These are phyloP conservation scores for Lipomyces orientalis DNA, from an alignment of 805 yeast species.

Conservation along the genomic window DNA sequence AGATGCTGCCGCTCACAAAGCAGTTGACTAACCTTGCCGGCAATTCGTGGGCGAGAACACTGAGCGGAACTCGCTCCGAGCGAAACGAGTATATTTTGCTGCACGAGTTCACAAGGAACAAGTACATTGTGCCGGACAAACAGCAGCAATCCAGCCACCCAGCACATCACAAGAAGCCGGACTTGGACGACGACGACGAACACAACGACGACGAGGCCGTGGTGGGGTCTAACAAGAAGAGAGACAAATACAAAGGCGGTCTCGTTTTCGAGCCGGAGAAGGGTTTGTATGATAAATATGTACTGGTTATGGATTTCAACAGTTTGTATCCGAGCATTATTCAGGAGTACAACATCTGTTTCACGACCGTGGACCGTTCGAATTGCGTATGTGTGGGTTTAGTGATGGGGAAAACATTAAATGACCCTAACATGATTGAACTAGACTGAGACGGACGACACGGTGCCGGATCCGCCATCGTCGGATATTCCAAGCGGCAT, in stretches of 20 bases:
- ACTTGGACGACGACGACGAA: conserved; percentile 39
- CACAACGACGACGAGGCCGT: conserved; percentile 46
- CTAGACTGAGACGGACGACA: conserved; percentile 54
- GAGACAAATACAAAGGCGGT: conserved; percentile 88
- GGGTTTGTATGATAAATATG: conserved; percentile 87
- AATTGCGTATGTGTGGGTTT: conserved; percentile 33
- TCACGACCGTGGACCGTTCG: conserved; percentile 87
- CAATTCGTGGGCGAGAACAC: conserved; percentile 94
- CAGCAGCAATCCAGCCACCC: conserved; percentile 48
- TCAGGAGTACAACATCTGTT: conserved; percentile 96
- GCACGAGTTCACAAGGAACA: conserved; percentile 84
- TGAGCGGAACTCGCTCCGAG: conserved; percentile 94
- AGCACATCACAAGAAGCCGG: conserved; percentile 41
- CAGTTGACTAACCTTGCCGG: conserved; percentile 94
- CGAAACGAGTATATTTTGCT: conserved; percentile 90
- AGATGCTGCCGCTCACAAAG: conserved; percentile 84
- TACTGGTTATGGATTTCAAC: conserved; percentile 97
- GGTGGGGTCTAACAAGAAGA: conserved; percentile 54
- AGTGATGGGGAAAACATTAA: neutral
- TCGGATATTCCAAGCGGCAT: conserved; percentile 71
- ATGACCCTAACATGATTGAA: conserved; percentile 13
- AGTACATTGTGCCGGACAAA: conserved; percentile 88
- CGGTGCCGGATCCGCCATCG: conserved; percentile 72
- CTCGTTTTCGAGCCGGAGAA: conserved; percentile 95
- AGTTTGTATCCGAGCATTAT: conserved; percentile 96